Evolutionary conservation across 1,284 basidiomycete genomes (phyloP), one percentile per base, ranked within the genome.

Genomic region (Grifola frondosa): DNA sequence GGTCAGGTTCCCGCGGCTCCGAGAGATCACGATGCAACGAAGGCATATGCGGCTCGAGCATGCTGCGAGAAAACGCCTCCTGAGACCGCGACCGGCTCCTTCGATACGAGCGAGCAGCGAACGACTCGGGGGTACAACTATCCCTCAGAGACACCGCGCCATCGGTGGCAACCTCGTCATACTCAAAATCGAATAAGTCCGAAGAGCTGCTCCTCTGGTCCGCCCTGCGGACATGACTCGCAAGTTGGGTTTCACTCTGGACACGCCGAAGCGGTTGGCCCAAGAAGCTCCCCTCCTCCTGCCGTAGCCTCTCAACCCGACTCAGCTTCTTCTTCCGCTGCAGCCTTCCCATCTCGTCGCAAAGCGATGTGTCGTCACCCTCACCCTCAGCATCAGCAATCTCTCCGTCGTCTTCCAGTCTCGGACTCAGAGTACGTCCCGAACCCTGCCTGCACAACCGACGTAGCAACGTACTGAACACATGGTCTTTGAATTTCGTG

Each of bases 401-500:
- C n/a, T 72, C 73, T 5, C 65, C 69, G 37, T 73, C 73, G 40
- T 73, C 70, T 20, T 76, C 74, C 17, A 54, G 59, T 28, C 59
- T 61, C 13, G 52, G 43, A 15, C 54, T 55, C 3, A 49, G 49
- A 11, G 59, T 56, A 25, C 70, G 67, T 20, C 71, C 67, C 25
- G 70, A 21, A 68, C 72, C 31, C 42, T 77, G 77, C 22, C 72
- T 73, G 45, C 52, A 56, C 7, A 91, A 79, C 23, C 84, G 76
- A 34, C 83, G 80, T 46, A 97, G 70, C 23, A 97, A 82, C 11
- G 88, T 88, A 42, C 81, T 87, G 62, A 97, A 94, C 33, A 97
- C 90, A 53, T 95, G 91, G 59, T 97, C 92, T 66, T 93, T 94
- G 46, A 97, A 71, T 63, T 82, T 89, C 30, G 88, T 91, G 64